A percentile compares a stretch with the other conserved stretches of the same genome.
Evolutionary conservation across 768 basidiomycete genomes (phyloP).

Genomic region (Lyophyllum semitale): DNA sequence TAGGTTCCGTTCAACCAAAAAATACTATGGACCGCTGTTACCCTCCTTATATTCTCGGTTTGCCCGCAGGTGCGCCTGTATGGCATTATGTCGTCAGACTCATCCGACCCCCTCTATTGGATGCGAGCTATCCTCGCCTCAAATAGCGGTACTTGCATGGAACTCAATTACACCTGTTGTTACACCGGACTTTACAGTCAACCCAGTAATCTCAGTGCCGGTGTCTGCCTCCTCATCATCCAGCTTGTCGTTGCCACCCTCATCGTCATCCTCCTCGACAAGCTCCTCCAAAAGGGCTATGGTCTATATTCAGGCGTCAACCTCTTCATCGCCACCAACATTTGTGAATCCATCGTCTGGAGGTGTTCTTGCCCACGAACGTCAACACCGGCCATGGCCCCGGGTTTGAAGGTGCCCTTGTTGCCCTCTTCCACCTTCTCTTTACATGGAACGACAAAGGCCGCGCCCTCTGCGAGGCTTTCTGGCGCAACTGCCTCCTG

Average conservation of each 20-base stretch:
- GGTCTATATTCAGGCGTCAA: constrained; percentile 97
- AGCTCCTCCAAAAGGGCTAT: constrained; percentile 98
- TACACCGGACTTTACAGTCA: constrained; percentile 95
- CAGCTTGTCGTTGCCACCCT: constrained; percentile 93
- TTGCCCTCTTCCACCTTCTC: constrained; percentile 94
- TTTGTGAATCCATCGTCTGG: constrained; percentile 99
- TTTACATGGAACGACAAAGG: constrained; percentile 99
- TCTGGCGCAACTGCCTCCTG: constrained; percentile 95
- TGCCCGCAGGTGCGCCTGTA: constrained; percentile 99
- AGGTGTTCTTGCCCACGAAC: constrained; percentile 97
- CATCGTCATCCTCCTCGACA: constrained; percentile 97
- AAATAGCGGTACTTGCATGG: constrained; percentile 98
- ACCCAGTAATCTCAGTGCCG: constrained; percentile 90
- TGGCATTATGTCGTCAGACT: constrained; percentile 84
- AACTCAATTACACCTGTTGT: constrained; percentile 96
- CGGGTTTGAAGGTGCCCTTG: constrained; percentile 96
- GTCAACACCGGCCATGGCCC: constrained; percentile 97
- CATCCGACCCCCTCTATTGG: constrained; percentile 83
- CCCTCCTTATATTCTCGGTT: not conserved
- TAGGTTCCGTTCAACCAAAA: constrained; percentile 69
- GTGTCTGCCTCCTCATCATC: constrained; percentile 95
- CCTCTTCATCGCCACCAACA: constrained; percentile 99
- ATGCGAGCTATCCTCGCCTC: constrained; percentile 99
- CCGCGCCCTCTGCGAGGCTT: constrained; percentile 94
- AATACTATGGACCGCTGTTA: not conserved